phyloP scores from a whole-genome alignment of 805 yeast genomes.

The Spathaspora passalidarum region DNA sequence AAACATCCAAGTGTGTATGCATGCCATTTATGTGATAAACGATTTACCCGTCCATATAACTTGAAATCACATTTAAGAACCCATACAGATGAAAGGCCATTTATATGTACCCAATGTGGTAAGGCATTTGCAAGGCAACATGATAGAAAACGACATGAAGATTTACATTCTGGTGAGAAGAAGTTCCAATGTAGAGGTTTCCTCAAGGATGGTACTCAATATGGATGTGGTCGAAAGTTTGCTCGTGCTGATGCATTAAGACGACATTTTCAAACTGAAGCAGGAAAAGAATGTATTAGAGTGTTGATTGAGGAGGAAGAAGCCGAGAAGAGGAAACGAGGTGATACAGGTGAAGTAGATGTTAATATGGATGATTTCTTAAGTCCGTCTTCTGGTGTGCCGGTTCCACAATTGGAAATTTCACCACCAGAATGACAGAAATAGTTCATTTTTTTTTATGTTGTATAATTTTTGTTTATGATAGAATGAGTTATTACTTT shows the following conservation, averaged over 20 bases:
- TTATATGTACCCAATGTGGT: conserved; percentile 68
- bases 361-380: conserved; percentile 15
- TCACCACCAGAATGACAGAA: conserved; percentile 29
- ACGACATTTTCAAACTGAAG: conserved; percentile 45
- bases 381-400: not conserved
- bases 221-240: conserved; percentile 45
- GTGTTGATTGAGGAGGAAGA: conserved; percentile 41
- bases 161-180: conserved; percentile 72
- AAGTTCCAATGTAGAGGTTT: conserved; percentile 69
- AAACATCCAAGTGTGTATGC: conserved; percentile 73
- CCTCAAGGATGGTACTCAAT: conserved; percentile 51
- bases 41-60: conserved; percentile 91
- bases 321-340: conserved; percentile 18
- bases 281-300: conserved; percentile 43
- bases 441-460: conserved; percentile 1
- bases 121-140: conserved; percentile 63
- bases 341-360: conserved; percentile 26
- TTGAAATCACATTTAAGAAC: conserved; percentile 88
- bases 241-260: conserved; percentile 47
- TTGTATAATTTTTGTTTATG: conserved; percentile 1
- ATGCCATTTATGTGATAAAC: conserved; percentile 80
- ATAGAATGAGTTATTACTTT: not conserved
- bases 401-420: conserved; percentile 35
- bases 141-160: conserved; percentile 45
- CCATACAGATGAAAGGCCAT: conserved; percentile 83